Evolutionary conservation across 768 basidiomycete species (phyloP).

Genomic region (Clavaria fumosa): DNA sequence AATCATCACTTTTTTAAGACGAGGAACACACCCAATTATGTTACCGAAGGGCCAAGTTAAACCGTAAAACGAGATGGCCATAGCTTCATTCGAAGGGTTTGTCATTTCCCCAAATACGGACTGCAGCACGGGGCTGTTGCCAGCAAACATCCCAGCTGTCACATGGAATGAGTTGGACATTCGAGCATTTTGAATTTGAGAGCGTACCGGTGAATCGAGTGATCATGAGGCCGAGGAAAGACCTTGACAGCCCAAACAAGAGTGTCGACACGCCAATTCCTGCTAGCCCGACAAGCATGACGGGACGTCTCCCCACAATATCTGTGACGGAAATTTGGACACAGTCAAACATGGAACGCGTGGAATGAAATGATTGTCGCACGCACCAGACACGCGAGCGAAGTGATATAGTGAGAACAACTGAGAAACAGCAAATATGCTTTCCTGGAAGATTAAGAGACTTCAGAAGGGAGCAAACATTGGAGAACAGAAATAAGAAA

Average conservation of each 20-base stretch:
- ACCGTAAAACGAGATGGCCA: constrained; percentile 44
- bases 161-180: constrained; percentile 5
- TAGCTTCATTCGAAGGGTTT: constrained; percentile 44
- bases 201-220: constrained; percentile 35
- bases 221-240: constrained; percentile 30
- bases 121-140: constrained; percentile 49
- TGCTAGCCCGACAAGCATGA: constrained; percentile 37
- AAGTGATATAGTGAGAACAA: constrained; percentile 46
- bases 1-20: constrained; percentile 42
- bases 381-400: constrained; percentile 39
- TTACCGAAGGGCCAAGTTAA: constrained; percentile 44
- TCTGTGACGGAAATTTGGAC: too few relatives aligned
- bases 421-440: constrained; percentile 46
- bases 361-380: constrained; percentile 27
- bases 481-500: constrained; percentile 12
- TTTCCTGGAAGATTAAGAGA: constrained; percentile 29
- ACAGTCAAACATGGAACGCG: too few relatives aligned
- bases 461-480: constrained; percentile 1
- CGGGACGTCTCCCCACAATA: constrained; percentile 43
- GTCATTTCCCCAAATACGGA: constrained; percentile 51
- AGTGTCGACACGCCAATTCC: constrained; percentile 38
- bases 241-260: constrained; percentile 44
- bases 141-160: constrained; percentile 46
- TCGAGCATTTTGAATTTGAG: background rate
- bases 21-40: constrained; percentile 33